Percentiles rank a stretch among this genome's conserved stretches.
Conservation (phyloP, 1,284 basidiomycete genomes). For the Inonotus hispidus region DNA sequence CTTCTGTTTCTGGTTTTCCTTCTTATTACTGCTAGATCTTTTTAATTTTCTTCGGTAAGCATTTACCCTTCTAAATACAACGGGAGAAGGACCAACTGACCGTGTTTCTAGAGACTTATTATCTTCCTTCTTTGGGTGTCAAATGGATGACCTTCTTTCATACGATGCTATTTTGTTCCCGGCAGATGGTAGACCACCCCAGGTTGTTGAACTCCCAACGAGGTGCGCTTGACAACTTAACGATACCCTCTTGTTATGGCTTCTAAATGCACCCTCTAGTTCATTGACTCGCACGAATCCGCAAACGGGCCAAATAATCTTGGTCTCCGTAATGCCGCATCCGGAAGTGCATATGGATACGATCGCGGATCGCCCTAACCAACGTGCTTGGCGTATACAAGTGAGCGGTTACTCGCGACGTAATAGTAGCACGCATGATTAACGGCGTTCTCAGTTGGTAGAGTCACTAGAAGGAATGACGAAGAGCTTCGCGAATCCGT, state of each 20-base stretch:
- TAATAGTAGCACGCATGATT: conserved; percentile 3
- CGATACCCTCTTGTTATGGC: neutral
- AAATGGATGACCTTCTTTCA: conserved; percentile 54
- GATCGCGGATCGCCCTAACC: conserved; percentile 63
- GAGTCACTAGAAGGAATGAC: conserved; percentile 75
- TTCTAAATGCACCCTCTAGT: conserved; percentile 34
- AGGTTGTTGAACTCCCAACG: conserved; percentile 64
- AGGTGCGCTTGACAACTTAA: neutral
- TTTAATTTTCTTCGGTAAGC: conserved; percentile 11
- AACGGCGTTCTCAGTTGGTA: conserved; percentile 45
- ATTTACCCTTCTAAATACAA: conserved; percentile 3
- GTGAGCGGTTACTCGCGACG: conserved; percentile 33
- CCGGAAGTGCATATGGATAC: conserved; percentile 81
- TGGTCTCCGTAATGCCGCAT: conserved; percentile 51
- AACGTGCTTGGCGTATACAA: conserved; percentile 66
- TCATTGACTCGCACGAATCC: conserved; percentile 45
- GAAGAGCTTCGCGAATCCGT: conserved; percentile 67
- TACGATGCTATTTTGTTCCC: conserved; percentile 63
- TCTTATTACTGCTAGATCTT: conserved; percentile 16
- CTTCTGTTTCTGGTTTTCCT: conserved; percentile 11
- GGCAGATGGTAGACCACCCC: conserved; percentile 49
- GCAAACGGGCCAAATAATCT: conserved; percentile 36
- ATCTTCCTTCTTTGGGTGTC: neutral
- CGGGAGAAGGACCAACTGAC: conserved; percentile 5
- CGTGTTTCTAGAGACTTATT: neutral